A percentile compares a stretch with the other conserved stretches of the same genome.
Evolutionary conservation across 352 stramenopile genomes (phyloP).

Genomic region (Pythium aphanidermatum): DNA sequence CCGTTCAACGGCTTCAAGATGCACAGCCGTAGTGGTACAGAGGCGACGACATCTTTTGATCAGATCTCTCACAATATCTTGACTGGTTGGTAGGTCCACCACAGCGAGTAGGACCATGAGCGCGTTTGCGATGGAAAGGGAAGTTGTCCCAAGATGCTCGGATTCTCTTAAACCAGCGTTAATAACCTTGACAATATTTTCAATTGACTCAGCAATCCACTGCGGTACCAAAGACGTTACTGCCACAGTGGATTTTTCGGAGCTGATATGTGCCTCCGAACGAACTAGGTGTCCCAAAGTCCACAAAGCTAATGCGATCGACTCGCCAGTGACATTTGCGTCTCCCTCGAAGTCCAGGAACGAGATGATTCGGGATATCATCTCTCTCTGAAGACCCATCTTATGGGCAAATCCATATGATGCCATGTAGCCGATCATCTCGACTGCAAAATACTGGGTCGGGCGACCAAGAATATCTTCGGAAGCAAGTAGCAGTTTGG

Average conservation of each 20-base stretch:
- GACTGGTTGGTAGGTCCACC: background rate
- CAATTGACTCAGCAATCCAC: constrained; percentile 29
- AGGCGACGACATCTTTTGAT: constrained; percentile 22
- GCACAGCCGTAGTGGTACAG: constrained; percentile 28
- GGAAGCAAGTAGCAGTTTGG: constrained; percentile 26
- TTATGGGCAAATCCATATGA: constrained; percentile 39
- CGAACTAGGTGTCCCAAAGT: constrained; percentile 35
- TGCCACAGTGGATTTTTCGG: no score
- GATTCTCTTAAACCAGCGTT: constrained; percentile 28
- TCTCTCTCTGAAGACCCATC: constrained; percentile 24
- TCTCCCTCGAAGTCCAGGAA: constrained; percentile 34
- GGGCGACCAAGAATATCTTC: constrained; percentile 17
- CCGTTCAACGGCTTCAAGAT: constrained; percentile 53
- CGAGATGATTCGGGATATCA: constrained; percentile 32
- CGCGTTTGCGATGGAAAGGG: constrained; percentile 27
- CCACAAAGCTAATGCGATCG: constrained; percentile 34
- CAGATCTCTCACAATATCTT: no score
- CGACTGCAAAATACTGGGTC: constrained; percentile 53
- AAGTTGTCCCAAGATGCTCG: constrained; percentile 24
- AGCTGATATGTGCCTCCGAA: no score
- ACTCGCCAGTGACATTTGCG: constrained; percentile 24
- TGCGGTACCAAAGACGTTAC: background rate
- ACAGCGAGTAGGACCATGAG: constrained; percentile 31
- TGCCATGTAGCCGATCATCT: constrained; percentile 62
- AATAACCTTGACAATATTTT: constrained; percentile 32